Conservation (phyloP, 495 filamentous ascomycete genomes). For the Tuber brumale region DNA sequence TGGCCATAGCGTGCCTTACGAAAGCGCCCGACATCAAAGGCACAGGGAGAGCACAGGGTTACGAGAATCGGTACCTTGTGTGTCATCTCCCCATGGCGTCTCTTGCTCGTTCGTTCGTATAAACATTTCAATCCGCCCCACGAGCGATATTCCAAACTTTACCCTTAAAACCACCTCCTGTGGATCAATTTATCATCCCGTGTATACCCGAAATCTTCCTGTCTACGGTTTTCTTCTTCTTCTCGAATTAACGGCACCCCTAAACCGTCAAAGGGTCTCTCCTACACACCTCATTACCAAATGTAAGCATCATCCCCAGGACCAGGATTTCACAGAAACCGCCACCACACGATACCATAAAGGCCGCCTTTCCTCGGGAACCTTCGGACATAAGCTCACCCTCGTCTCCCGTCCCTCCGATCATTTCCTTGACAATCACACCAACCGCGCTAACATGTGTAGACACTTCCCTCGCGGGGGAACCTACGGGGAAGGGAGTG, state of each 20-base stretch:
- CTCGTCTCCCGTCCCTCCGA: background rate
- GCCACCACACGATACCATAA: background rate
- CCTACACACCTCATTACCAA: background rate
- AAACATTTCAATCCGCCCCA: conserved; percentile 3
- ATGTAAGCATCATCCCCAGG: background rate
- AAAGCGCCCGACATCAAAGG: no score
- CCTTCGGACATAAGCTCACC: background rate
- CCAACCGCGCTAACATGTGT: background rate
- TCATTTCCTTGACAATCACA: background rate
- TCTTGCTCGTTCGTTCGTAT: background rate
- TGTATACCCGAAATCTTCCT: background rate
- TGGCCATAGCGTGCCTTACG: no score
- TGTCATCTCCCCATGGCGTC: background rate
- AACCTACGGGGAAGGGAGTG: background rate
- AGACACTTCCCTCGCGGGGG: background rate
- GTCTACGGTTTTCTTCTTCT: background rate
- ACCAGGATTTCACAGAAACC: background rate
- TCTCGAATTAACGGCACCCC: background rate
- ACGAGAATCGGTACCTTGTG: background rate
- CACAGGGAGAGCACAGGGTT: background rate
- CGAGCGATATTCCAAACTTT: background rate
- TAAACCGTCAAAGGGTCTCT: background rate
- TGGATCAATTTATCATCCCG: background rate
- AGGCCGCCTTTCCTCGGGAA: background rate
- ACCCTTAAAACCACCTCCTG: background rate